Conservation (phyloP, 148 eudicot genomes). For the Limonium bicolor region DNA sequence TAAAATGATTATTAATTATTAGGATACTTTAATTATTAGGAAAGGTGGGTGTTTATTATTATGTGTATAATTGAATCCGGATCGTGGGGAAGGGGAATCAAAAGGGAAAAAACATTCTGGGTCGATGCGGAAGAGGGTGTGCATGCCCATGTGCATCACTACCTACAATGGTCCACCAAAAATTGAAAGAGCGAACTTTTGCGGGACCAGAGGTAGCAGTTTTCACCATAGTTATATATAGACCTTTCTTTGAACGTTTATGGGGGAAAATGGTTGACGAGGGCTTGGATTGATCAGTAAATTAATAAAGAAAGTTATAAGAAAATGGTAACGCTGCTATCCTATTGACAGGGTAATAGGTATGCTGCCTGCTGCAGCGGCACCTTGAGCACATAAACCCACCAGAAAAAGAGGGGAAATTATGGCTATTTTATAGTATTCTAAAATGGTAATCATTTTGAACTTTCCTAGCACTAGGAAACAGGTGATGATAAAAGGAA, state of each 20-base stretch:
- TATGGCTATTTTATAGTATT: background rate
- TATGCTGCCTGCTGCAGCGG: background rate
- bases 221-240: too few relatives aligned
- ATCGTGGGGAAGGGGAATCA: too few relatives aligned
- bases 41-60: too few relatives aligned
- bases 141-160: slow-evolving; percentile 73
- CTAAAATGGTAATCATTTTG: background rate
- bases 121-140: slow-evolving; percentile 46
- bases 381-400: slow-evolving; percentile 23
- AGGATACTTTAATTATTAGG: too few relatives aligned
- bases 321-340: slow-evolving; percentile 5
- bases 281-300: too few relatives aligned
- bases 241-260: too few relatives aligned
- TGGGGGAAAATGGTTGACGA: too few relatives aligned
- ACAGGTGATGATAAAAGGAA: background rate
- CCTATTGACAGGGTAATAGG: too few relatives aligned
- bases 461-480: background rate
- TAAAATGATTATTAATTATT: too few relatives aligned
- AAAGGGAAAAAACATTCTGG: slow-evolving; percentile 37
- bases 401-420: background rate
- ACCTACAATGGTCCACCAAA: slow-evolving; percentile 36
- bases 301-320: too few relatives aligned
- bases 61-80: too few relatives aligned
- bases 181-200: slow-evolving; percentile 5
- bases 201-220: too few relatives aligned